Base-by-base conservation (phyloP, 2,329 filamentous ascomycete species). In the Penicillium sp. region DNA sequence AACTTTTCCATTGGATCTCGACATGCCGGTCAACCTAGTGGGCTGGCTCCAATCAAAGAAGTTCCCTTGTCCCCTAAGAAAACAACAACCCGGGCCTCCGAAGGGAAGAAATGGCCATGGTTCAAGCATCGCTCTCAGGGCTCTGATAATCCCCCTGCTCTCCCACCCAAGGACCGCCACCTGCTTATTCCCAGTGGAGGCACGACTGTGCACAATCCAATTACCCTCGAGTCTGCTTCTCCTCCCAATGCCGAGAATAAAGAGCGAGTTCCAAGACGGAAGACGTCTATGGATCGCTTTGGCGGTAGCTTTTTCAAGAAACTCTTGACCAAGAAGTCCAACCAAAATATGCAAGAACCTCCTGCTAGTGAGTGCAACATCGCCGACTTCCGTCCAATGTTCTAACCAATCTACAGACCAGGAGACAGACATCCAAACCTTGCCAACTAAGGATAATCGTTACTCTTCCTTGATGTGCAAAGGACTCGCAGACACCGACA, bases 301-400 rank as follows among this genome's bases (percentile, higher is more conserved):
- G 73, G 70, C 31, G 78, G 79, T 7, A 50, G 32, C 8, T 77
- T 85, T 56, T 73, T 82, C 42, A 81, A 79, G 57, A 77, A 82
- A 50, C 79, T 85, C 50, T 76, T 81, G 42, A 81, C 78, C 63
- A 81, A 79, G 61, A 71, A 74, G 49, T 70, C 76, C 35, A 76
- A 72, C 43, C 77, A 75, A 55, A 58, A 56, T 45, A 53, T 54
- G 2, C 57, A 61, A 58, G 59, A 73, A 20, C 59, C 71, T 54
- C 65, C 69, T 37, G 60, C 72, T 55, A 71, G 79, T 81, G 66
- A 69, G 75, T 69, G 39, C 31, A 20, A 5, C 22, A n/a, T 50
- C 18, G 20, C 29, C 11, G 7, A 50, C 22, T 47, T 46, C 2
- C 8, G 35, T 6, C 22, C 0, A n/a, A 10, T 11, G n/a, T 34